Percentiles rank a stretch among this genome's conserved stretches.
These are phyloP conservation scores for Aspergillus kassunensis DNA, from an alignment of 495 filamentous ascomycete genomes.

Conservation along the genomic window DNA sequence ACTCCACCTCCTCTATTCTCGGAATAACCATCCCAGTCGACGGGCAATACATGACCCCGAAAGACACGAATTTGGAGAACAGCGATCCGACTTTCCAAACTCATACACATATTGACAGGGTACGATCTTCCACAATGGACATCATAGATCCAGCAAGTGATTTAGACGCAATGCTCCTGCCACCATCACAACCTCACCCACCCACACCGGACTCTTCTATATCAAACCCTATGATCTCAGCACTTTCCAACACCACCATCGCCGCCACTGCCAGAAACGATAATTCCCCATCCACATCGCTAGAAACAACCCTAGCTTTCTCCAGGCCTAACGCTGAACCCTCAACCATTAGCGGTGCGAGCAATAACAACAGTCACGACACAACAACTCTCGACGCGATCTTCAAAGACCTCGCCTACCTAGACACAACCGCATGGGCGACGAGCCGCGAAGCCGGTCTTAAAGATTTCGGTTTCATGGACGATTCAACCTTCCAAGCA, in stretches of 20 bases:
- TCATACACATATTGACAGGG: slow-evolving; percentile 10
- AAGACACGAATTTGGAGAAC: slow-evolving; percentile 35
- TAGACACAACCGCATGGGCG: slow-evolving; percentile 56
- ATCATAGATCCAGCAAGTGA: slow-evolving; percentile 26
- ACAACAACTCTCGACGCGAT: slow-evolving; percentile 53
- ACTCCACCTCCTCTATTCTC: slow-evolving; percentile 33
- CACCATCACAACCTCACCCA: slow-evolving; percentile 24
- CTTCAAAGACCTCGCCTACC: slow-evolving; percentile 59
- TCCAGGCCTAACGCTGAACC: not conserved
- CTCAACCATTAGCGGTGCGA: too few relatives aligned
- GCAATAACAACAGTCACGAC: too few relatives aligned
- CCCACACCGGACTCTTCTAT: slow-evolving; percentile 30
- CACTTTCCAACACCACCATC: slow-evolving; percentile 3
- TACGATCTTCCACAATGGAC: slow-evolving; percentile 13
- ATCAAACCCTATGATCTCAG: slow-evolving; percentile 22
- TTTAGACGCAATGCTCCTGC: slow-evolving; percentile 25
- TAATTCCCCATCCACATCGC: slow-evolving; percentile 18
- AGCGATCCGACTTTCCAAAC: slow-evolving; percentile 23
- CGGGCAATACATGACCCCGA: slow-evolving; percentile 34
- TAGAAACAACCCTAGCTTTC: slow-evolving; percentile 14
- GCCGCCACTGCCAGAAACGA: slow-evolving; percentile 14
- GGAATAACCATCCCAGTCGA: slow-evolving; percentile 38
- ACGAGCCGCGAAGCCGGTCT: slow-evolving; percentile 50
- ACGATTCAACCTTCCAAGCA: slow-evolving; percentile 49
- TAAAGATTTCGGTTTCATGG: slow-evolving; percentile 58